Evolutionary conservation across 2,329 filamentous ascomycete species (phyloP).

Genomic region (Alternaria viburni): DNA sequence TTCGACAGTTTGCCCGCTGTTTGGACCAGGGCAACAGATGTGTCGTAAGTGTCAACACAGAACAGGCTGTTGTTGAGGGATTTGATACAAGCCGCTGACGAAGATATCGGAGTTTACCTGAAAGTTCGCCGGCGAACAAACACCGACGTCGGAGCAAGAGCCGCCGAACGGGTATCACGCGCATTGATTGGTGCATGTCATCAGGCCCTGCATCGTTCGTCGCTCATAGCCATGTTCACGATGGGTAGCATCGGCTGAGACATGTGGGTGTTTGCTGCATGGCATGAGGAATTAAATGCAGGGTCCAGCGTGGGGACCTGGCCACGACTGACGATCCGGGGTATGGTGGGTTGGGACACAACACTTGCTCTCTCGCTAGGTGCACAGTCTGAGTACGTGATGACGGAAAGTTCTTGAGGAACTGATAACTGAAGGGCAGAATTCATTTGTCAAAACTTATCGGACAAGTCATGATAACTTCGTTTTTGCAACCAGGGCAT

Average conservation of each 20-base stretch:
- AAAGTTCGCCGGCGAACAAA: conserved; percentile 10
- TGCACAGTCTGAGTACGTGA: not conserved
- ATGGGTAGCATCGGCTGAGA: conserved; percentile 14
- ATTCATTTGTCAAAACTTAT: not conserved
- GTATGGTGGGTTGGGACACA: not conserved
- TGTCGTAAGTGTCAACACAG: not conserved
- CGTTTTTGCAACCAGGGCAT: not conserved
- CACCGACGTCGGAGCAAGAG: conserved; percentile 25
- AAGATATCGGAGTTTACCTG: conserved; percentile 10
- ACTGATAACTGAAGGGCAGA: not conserved
- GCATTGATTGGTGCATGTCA: conserved; percentile 8
- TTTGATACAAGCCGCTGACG: conserved; percentile 11
- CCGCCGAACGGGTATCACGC: conserved; percentile 10
- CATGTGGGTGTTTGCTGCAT: not conserved
- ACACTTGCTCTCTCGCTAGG: not conserved
- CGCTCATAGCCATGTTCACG: not conserved
- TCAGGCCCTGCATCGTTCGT: not conserved
- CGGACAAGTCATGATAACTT: not conserved
- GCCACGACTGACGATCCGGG: not conserved
- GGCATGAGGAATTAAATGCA: not conserved
- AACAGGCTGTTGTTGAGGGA: conserved; percentile 2
- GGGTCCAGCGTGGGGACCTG: not conserved
- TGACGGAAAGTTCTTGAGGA: not conserved
- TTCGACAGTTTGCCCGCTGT: not conserved
- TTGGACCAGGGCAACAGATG: not conserved